Conservation (phyloP, 495 filamentous ascomycete species). For the Talaromyces ruber region DNA sequence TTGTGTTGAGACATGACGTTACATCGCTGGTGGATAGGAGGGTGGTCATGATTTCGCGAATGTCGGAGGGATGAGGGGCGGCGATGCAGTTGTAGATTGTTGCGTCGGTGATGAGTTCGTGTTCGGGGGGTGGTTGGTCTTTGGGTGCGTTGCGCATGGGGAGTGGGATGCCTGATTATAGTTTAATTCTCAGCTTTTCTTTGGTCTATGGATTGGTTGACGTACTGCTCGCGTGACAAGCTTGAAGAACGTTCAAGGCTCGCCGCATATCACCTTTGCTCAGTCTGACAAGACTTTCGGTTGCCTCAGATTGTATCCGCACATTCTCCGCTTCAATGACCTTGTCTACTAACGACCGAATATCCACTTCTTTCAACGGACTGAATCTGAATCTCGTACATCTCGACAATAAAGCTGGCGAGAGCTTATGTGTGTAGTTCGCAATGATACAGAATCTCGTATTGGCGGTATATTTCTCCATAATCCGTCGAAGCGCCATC, state of each 20-base stretch:
- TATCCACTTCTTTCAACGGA: constrained; percentile 81
- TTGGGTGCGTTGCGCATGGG: constrained; percentile 56
- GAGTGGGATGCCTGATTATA: constrained; percentile 52
- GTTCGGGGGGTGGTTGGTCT: constrained; percentile 37
- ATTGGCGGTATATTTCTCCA: constrained; percentile 99
- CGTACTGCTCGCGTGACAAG: constrained; percentile 86
- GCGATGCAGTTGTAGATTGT: constrained; percentile 98
- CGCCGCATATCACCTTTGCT: constrained; percentile 96
- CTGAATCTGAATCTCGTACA: constrained; percentile 96
- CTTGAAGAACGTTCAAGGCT: constrained; percentile 91
- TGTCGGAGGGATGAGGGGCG: constrained; percentile 85
- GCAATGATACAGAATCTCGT: constrained; percentile 98
- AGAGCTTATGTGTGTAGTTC: constrained; percentile 99
- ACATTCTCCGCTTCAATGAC: constrained; percentile 85
- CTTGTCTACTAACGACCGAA: constrained; percentile 72
- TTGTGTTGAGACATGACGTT: constrained; percentile 72
- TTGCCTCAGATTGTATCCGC: constrained; percentile 69
- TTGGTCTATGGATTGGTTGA: constrained; percentile 16
- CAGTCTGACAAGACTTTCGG: constrained; percentile 70
- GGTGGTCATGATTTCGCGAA: constrained; percentile 72
- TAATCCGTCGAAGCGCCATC: constrained; percentile 93
- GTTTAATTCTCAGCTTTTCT: neutral
- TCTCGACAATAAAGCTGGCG: constrained; percentile 81
- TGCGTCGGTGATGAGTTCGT: constrained; percentile 78
- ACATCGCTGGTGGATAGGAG: constrained; percentile 78